A percentile compares a stretch with the other conserved stretches of the same genome.
These are phyloP conservation scores for Irpex sp. DNA, from an alignment of 1,284 basidiomycete species.

Conservation along the genomic window DNA sequence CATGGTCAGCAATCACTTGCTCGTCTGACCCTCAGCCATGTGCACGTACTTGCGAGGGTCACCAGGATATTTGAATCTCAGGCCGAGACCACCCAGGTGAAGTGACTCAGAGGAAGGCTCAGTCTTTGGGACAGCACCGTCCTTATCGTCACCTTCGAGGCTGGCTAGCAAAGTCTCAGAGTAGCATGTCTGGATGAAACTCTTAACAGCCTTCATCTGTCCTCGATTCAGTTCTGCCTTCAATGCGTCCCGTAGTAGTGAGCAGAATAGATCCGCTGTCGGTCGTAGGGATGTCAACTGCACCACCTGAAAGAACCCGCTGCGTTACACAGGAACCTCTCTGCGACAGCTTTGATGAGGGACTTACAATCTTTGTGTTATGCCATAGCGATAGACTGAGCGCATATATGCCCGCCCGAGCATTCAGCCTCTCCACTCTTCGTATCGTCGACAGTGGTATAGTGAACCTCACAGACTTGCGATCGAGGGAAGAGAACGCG, in stretches of 20 bases:
- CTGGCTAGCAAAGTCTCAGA: constrained; percentile 82
- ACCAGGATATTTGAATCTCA: constrained; percentile 90
- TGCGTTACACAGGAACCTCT: not conserved
- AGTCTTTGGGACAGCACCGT: constrained; percentile 36
- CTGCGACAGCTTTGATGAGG: not conserved
- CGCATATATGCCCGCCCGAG: constrained; percentile 92
- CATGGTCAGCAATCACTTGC: not conserved
- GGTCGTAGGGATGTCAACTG: constrained; percentile 96
- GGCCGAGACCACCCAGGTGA: constrained; percentile 84
- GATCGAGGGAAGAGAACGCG: constrained; percentile 88
- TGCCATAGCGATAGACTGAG: constrained; percentile 95
- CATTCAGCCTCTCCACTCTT: constrained; percentile 91
- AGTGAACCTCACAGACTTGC: constrained; percentile 89
- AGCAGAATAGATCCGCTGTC: constrained; percentile 93
- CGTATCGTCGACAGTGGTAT: constrained; percentile 92
- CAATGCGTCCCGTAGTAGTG: constrained; percentile 84
- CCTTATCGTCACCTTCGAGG: constrained; percentile 60
- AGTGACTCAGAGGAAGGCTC: constrained; percentile 45
- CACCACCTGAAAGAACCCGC: constrained; percentile 61
- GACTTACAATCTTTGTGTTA: constrained; percentile 86
- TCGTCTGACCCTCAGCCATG: not conserved
- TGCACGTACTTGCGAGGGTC: constrained; percentile 82
- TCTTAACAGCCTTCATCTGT: constrained; percentile 92
- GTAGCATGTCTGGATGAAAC: constrained; percentile 90
- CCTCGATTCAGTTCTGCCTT: constrained; percentile 85